These are phyloP conservation scores for Sporopachydermia quercuum DNA, from an alignment of 805 yeast genomes.

Conservation along the genomic window DNA sequence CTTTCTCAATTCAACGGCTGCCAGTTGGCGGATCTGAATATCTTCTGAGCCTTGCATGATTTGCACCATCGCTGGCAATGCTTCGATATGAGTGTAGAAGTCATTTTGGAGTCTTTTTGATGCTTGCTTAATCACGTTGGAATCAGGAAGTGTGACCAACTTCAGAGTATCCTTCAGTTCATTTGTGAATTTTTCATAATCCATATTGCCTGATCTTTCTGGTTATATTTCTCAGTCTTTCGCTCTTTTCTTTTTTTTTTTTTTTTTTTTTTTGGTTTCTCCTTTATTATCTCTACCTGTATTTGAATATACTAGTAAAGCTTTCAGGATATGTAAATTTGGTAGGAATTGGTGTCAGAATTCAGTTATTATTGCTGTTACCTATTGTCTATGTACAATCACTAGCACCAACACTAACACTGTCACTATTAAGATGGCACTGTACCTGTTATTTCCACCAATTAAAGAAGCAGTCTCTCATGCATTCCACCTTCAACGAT, in stretches of 20 bases:
- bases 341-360: too few species aligned
- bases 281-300: neutral
- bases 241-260: neutral
- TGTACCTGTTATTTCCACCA: too few species aligned
- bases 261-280: neutral
- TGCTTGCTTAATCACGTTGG: slow-evolving; percentile 70
- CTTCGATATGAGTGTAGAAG: slow-evolving; percentile 52
- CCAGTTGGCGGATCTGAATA: slow-evolving; percentile 69
- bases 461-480: too few species aligned
- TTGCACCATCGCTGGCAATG: slow-evolving; percentile 73
- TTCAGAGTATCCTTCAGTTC: slow-evolving; percentile 67
- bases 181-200: slow-evolving; percentile 50
- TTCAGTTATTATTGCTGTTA: too few species aligned
- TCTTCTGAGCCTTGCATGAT: slow-evolving; percentile 57
- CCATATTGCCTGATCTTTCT: too few species aligned
- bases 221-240: neutral
- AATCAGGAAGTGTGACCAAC: slow-evolving; percentile 71
- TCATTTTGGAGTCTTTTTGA: slow-evolving; percentile 59
- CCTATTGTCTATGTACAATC: too few species aligned
- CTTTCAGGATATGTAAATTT: too few species aligned
- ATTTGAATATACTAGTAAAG: too few species aligned
- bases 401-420: too few species aligned
- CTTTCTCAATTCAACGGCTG: slow-evolving; percentile 95
- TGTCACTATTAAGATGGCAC: too few species aligned
- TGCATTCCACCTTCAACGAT: too few species aligned